Evolutionary conservation across 1,284 basidiomycete genomes (phyloP).

Genomic region (Moesziomyces sp.): DNA sequence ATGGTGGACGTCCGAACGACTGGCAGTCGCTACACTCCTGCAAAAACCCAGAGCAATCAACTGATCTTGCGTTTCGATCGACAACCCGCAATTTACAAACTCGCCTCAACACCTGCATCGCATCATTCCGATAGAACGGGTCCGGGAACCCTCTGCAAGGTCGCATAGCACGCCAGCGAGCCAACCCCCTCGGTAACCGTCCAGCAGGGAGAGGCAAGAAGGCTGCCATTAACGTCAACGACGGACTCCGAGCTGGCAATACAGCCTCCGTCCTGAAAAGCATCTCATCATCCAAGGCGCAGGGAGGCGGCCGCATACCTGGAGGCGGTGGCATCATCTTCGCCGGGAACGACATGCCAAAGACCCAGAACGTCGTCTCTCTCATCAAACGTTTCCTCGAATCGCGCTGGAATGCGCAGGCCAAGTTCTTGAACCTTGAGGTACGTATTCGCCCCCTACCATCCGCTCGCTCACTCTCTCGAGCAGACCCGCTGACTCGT

Average conservation of each 20-base stretch:
- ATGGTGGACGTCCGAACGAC: too few species aligned
- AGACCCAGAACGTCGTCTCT: constrained; percentile 47
- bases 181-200: constrained; percentile 45
- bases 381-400: constrained; percentile 57
- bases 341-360: constrained; percentile 42
- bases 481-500: not conserved
- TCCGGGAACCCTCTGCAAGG: constrained; percentile 26
- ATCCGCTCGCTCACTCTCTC: not conserved
- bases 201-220: constrained; percentile 31
- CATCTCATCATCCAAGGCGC: constrained; percentile 43
- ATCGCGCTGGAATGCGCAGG: constrained; percentile 55
- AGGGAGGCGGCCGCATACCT: constrained; percentile 48
- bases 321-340: constrained; percentile 44
- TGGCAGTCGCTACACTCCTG: not conserved
- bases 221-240: constrained; percentile 44
- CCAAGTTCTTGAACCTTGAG: constrained; percentile 79
- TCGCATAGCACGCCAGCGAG: constrained; percentile 38
- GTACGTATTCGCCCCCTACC: constrained; percentile 11
- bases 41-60: not conserved
- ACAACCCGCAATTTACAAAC: not conserved
- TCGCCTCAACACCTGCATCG: too few species aligned
- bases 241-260: constrained; percentile 42
- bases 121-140: constrained; percentile 13
- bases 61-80: constrained; percentile 2
- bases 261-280: constrained; percentile 38